phyloP scores from a whole-genome alignment of 2,329 filamentous ascomycete species.

The Fusarium napiforme region DNA sequence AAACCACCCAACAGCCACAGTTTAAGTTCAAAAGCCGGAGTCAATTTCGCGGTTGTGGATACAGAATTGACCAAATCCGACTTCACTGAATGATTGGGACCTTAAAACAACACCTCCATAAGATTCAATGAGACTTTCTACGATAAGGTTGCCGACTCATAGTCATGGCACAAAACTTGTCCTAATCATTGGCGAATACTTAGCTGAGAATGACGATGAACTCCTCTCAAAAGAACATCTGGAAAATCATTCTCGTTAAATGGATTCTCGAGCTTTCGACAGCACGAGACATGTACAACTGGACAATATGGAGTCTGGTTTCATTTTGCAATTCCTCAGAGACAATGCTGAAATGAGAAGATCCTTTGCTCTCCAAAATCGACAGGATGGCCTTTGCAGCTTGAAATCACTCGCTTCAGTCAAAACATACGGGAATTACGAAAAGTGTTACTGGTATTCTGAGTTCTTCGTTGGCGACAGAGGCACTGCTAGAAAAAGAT shows the following conservation, averaged over 20 bases:
- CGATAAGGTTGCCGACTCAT: neutral
- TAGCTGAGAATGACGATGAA: neutral
- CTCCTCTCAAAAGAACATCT: neutral
- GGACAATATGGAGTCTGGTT: neutral
- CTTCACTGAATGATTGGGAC: neutral
- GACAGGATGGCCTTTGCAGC: neutral
- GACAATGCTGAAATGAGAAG: neutral
- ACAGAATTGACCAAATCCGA: neutral
- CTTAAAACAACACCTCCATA: accelerated
- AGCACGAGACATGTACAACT: neutral
- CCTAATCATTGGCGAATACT: neutral
- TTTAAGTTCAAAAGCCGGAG: neutral
- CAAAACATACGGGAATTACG: neutral
- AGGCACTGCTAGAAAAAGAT: too few species aligned
- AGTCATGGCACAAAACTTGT: neutral
- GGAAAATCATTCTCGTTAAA: neutral
- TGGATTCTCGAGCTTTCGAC: neutral
- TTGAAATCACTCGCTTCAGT: neutral
- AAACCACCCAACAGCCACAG: neutral
- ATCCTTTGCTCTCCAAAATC: neutral
- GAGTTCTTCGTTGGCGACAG: too few species aligned
- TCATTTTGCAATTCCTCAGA: neutral
- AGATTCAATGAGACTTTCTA: neutral
- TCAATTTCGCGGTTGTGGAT: neutral
- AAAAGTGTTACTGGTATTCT: neutral